These are phyloP conservation scores for Pachyrhizus erosus DNA, from an alignment of 306 rosid genomes.

Conservation along the genomic window DNA sequence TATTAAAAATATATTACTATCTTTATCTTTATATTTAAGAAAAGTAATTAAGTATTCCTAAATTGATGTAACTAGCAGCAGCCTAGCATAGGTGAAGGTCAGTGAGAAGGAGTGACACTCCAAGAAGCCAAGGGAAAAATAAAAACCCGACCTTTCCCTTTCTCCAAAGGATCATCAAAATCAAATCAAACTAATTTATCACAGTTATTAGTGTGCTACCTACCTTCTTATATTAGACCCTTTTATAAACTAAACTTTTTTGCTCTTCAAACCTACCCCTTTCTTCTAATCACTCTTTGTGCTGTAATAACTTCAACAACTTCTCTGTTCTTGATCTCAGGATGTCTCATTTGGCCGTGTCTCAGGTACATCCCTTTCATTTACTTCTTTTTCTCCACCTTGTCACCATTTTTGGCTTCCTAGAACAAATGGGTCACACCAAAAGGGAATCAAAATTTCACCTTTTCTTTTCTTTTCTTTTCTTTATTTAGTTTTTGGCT, in stretches of 20 bases:
- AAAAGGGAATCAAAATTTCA: constrained; percentile 20
- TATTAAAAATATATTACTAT: too few species aligned
- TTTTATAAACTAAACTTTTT: background rate
- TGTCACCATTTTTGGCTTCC: constrained; percentile 23
- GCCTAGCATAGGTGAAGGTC: background rate
- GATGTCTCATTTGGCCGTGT: constrained; percentile 49
- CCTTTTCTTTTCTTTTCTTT: constrained; percentile 11
- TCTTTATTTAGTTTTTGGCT: background rate
- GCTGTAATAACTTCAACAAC: background rate
- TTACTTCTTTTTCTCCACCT: background rate
- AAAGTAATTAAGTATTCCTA: too few species aligned
- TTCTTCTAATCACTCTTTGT: background rate
- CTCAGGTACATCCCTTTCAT: constrained; percentile 47
- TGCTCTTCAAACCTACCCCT: background rate
- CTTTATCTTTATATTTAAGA: too few species aligned
- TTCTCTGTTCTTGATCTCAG: constrained; percentile 16
- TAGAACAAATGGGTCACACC: constrained; percentile 3
- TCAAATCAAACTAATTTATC: background rate
- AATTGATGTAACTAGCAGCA: background rate
- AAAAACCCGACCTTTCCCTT: constrained; percentile 46
- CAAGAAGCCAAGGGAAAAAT: constrained; percentile 22
- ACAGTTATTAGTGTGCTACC: background rate
- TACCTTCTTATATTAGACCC: constrained; percentile 15
- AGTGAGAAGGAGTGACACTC: background rate
- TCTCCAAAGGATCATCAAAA: constrained; percentile 46